Evolutionary conservation across 441 rosid species (phyloP), one percentile per base, ranked within the genome.

Genomic region (Viola pubescens): DNA sequence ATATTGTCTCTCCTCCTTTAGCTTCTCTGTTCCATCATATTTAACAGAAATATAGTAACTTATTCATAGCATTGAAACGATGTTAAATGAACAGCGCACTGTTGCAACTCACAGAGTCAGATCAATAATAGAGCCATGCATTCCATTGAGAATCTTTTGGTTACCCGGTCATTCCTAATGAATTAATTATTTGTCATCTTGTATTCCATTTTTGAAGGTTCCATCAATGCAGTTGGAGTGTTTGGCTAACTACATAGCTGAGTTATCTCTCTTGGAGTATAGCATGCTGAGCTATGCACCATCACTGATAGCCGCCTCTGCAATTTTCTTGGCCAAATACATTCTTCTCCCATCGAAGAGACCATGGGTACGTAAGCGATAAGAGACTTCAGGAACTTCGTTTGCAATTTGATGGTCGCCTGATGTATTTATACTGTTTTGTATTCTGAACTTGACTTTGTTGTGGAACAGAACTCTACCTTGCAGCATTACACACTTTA

Each of bases 401-500:
- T 10, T 3, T 38, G 34, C 45, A 10, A 3, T 43, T 43, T 11
- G 4, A 6, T 26, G 5, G 6, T 46, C 39, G 12, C 2, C 12
- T 50, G 46, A 0, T 6, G 19, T 42, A 19, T 7, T 64, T 51
- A 26, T 53, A 6, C n/a, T 14, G 8, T 10, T 47, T 41, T 8
- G 52, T 13, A 42, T 5, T 0, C n/a, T 64, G 59, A 69, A 55
- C 19, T 50, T 60, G 19, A 49, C 4, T 51, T 49, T 37, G 54
- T 46, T 8, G 51, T 52, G 68, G 39, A 67, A 66, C 84, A 91
- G 98, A 84, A 81, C 53, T 61, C 84, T 5, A 92, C 96, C 0
- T 77, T 92, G 76, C 85, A 85, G 73, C 92, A 82, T 76, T 92
- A 85, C 86, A 86, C 96, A 48, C 81, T 63, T 11, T 92, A 86